A percentile compares a stretch with the other conserved stretches of the same genome.
Conservation (phyloP, 2,329 filamentous ascomycete genomes). For the Aplosporella prunicola region DNA sequence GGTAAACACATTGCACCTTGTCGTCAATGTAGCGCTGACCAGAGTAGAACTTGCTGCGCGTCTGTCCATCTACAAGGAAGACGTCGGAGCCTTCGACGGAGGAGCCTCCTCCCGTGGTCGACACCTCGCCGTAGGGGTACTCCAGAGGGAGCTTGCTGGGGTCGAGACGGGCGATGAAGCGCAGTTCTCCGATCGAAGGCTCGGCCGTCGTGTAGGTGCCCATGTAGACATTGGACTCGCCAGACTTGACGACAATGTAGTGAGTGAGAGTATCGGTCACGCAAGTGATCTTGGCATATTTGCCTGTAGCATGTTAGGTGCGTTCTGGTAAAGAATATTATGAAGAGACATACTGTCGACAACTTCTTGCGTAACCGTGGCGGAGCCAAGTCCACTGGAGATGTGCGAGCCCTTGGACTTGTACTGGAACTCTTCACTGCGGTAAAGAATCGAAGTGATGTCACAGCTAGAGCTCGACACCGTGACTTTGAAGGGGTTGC, state of each 20-base stretch:
- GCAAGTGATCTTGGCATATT: conserved; percentile 54
- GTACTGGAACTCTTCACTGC: conserved; percentile 51
- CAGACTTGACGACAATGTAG: conserved; percentile 52
- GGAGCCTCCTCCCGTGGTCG: conserved; percentile 44
- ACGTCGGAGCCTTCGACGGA: conserved; percentile 46
- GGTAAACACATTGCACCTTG: conserved; percentile 52
- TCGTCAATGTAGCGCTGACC: conserved; percentile 62
- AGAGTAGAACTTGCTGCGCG: conserved; percentile 61
- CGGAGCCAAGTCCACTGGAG: conserved; percentile 49
- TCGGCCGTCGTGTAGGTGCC: conserved; percentile 50
- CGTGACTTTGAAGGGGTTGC: conserved; percentile 24
- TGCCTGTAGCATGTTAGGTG: conserved; percentile 13
- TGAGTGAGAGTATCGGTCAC: conserved; percentile 52
- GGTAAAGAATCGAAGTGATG: conserved; percentile 54
- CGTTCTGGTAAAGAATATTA: conserved; percentile 10
- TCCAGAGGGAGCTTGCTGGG: conserved; percentile 29
- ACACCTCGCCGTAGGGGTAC: conserved; percentile 35
- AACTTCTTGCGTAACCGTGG: conserved; percentile 41
- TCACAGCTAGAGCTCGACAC: conserved; percentile 45
- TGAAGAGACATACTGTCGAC: conserved; percentile 20
- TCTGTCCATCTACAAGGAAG: conserved; percentile 52
- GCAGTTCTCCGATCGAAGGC: conserved; percentile 42
- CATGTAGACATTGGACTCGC: conserved; percentile 48
- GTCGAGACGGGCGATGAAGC: conserved; percentile 54
- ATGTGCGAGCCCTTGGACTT: conserved; percentile 45